These are phyloP conservation scores for Colletotrichum falcatum DNA, from an alignment of 2,329 filamentous ascomycete species.

Conservation along the genomic window DNA sequence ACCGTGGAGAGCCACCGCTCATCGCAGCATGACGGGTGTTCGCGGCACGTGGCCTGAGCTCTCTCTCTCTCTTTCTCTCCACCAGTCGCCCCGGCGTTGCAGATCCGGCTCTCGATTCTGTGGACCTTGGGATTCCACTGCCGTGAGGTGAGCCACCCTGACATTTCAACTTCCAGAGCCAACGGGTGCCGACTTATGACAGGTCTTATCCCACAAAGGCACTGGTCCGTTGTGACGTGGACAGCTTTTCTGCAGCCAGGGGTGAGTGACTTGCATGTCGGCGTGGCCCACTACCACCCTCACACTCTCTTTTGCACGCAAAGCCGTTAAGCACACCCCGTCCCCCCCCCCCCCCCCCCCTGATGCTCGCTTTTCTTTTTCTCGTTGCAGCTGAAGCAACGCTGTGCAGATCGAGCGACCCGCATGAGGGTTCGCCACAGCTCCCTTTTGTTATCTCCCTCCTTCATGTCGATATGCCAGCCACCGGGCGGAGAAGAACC, in stretches of 20 bases:
- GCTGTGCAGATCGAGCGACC: neutral
- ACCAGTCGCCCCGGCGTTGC: neutral
- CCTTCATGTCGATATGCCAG: neutral
- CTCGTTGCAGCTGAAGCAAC: neutral
- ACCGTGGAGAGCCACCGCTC: neutral
- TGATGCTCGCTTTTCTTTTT: neutral
- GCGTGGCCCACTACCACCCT: neutral
- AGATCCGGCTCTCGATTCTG: neutral
- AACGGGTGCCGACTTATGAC: slow-evolving; percentile 7
- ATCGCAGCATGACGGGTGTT: neutral
- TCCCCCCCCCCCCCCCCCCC: too few species aligned
- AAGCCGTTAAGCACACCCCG: neutral
- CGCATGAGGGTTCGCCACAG: neutral
- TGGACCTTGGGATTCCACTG: neutral
- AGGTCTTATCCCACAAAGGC: neutral
- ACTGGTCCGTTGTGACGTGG: neutral
- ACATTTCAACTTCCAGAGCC: neutral
- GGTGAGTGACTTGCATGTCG: neutral
- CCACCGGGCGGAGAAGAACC: neutral
- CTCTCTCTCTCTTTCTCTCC: too few species aligned
- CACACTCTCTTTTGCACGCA: neutral
- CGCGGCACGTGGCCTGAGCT: neutral
- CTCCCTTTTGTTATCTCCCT: too few species aligned
- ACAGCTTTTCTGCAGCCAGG: neutral
- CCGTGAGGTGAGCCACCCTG: neutral